Evolutionary conservation across 768 basidiomycete species (phyloP).

Genomic region (Amanita fuliginea): DNA sequence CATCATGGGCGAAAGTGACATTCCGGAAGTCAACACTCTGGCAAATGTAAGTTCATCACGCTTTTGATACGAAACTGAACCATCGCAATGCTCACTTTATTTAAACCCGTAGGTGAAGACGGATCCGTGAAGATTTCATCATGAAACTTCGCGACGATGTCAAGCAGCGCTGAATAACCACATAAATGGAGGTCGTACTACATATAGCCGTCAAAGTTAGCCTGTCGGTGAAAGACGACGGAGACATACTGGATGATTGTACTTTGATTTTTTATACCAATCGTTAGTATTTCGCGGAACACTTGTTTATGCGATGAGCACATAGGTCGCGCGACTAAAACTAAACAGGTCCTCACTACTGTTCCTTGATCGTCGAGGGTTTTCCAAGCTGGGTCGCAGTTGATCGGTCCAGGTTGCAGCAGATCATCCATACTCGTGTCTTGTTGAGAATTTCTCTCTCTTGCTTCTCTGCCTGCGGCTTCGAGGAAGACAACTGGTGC

Average conservation of each 20-base stretch:
- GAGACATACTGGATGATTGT: conserved; percentile 40
- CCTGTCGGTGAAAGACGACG: neutral
- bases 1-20: conserved; percentile 53
- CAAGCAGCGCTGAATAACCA: conserved; percentile 57
- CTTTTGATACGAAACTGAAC: neutral
- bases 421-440: conserved; percentile 83
- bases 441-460: conserved; percentile 81
- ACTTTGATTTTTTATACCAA: conserved; percentile 65
- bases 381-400: conserved; percentile 86
- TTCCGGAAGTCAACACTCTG: conserved; percentile 59
- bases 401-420: conserved; percentile 82
- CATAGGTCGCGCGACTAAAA: neutral
- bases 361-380: conserved; percentile 80
- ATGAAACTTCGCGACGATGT: conserved; percentile 65
- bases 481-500: conserved; percentile 50
- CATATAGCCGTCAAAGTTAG: conserved; percentile 11
- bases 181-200: conserved; percentile 73
- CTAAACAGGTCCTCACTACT: conserved; percentile 39
- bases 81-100: conserved; percentile 35
- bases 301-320: conserved; percentile 17
- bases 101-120: conserved; percentile 53
- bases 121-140: conserved; percentile 70
- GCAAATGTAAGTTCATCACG: conserved; percentile 3
- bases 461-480: conserved; percentile 61
- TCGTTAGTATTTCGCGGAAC: conserved; percentile 61